phyloP scores from a whole-genome alignment of 1,139 yeast species.

The Candida frijolesensis region DNA sequence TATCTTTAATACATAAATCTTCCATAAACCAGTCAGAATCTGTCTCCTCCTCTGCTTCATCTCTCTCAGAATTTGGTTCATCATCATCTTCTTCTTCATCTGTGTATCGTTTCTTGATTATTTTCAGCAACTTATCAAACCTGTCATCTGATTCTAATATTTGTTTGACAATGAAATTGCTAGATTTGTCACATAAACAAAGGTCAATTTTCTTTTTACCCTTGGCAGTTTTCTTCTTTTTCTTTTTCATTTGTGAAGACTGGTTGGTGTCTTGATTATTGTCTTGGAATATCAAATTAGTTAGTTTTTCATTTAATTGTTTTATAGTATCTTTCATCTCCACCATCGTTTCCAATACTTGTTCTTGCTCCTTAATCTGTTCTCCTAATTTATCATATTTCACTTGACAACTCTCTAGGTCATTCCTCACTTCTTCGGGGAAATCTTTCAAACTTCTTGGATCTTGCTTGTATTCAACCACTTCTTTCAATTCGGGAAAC shows the following conservation, averaged over 20 bases:
- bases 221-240: constrained; percentile 29
- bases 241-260: constrained; percentile 19
- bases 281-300: constrained; percentile 17
- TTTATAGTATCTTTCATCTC: constrained; percentile 39
- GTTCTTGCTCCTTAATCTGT: constrained; percentile 21
- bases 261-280: constrained; percentile 12
- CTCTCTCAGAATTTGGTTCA: constrained; percentile 12
- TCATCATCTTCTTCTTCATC: constrained; percentile 13
- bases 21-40: constrained; percentile 22
- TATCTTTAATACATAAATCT: constrained; percentile 58
- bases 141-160: constrained; percentile 21
- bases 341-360: constrained; percentile 25
- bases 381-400: constrained; percentile 24
- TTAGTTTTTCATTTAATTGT: constrained; percentile 37
- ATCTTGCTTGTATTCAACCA: constrained; percentile 29
- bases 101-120: constrained; percentile 4
- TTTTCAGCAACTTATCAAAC: constrained; percentile 14
- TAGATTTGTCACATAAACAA: constrained; percentile 32
- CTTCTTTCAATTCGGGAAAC: constrained; percentile 45
- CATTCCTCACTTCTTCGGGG: constrained; percentile 30
- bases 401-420: constrained; percentile 22
- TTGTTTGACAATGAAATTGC: constrained; percentile 14
- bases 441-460: constrained; percentile 31
- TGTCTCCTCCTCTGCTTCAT: constrained; percentile 19
- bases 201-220: constrained; percentile 33